Evolutionary conservation across 768 basidiomycete species (phyloP), one percentile per base, ranked within the genome.

Genomic region (Amanita subjunquillea): DNA sequence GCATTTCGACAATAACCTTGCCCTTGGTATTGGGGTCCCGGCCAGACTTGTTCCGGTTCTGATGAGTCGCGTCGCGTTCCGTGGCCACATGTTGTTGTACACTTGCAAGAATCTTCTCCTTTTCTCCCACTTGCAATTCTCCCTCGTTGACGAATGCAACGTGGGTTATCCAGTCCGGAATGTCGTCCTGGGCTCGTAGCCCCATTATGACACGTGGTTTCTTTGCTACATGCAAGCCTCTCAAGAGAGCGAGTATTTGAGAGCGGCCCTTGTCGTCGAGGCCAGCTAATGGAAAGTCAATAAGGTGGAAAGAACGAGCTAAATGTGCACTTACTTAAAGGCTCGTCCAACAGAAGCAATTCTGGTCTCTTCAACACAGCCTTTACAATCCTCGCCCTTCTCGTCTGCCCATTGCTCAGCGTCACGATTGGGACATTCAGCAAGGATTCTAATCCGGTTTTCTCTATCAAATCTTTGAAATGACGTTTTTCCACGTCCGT

Each of bases 391-490:
- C 93, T 72, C 4, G 92, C 92, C 15, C 91, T 70, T 37, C 94
- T 71, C 29, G 85, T 97, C 70, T 99, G 94, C 0, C 95, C 95
- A 60, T 94, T 95, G 56, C 87, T 90, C 48, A 98, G 65, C 0
- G 89, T 89, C 6, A 97, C 74, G 3, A 89, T 63, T 0, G 95
- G 95, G 4, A 95, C 61, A 61, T 93, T 85, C n/a, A 98, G 70
- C 23, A 94, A 67, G 4, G 71, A 58, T 2, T 65, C 63, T 38
- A 97, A 69, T 7, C 76, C 75, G 63, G 97, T 74, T 44, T 67
- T 64, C 3, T 70, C 66, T 0, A 80, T 72, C n/a, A 89, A 64
- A 2, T 70, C 65, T 3, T 79, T 72, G 52, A 94, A 75, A 6
- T 75, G 52, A 30, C 58, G 59, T 25, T 58, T 52, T 41, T 72